Conservation (phyloP, 1,284 basidiomycete species). For the Ceratobasidium sp. region DNA sequence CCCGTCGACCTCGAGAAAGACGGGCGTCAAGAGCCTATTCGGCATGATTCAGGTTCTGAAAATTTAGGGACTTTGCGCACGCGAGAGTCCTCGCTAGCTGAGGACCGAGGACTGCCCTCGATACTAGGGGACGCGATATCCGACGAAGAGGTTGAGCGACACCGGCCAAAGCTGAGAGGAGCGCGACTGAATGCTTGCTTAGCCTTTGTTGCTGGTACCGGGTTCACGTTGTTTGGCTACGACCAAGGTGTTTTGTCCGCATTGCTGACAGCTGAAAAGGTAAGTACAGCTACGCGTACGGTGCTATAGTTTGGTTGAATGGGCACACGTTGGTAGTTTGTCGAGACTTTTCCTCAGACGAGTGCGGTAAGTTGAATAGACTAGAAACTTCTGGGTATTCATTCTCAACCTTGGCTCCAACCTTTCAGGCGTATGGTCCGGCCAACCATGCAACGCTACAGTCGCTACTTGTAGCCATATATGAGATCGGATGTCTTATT, state of each 20-base stretch:
- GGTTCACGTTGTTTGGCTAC: constrained; percentile 71
- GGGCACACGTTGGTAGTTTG: constrained; percentile 57
- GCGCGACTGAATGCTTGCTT: constrained; percentile 59
- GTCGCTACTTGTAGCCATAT: constrained; percentile 66
- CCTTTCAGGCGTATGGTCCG: constrained; percentile 45
- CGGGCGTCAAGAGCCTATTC: background rate
- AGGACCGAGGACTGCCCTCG: background rate
- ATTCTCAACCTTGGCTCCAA: background rate
- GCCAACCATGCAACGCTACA: constrained; percentile 64
- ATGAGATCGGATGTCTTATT: constrained; percentile 55
- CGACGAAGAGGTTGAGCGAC: constrained; percentile 24
- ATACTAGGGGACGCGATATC: background rate
- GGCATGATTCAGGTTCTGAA: constrained; percentile 14
- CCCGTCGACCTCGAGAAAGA: constrained; percentile 10
- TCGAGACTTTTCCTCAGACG: constrained; percentile 61
- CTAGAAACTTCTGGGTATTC: background rate
- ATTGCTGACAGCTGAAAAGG: constrained; percentile 63
- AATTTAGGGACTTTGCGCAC: background rate
- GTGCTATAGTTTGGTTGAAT: background rate
- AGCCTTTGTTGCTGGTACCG: constrained; percentile 65
- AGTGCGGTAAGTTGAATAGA: constrained; percentile 26
- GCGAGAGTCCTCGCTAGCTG: background rate
- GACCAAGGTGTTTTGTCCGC: constrained; percentile 75
- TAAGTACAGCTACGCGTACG: constrained; percentile 44
- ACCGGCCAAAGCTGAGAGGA: constrained; percentile 58